Evolutionary conservation across 2,329 filamentous ascomycete genomes (phyloP).

Genomic region (Trematosphaeria pertusa): DNA sequence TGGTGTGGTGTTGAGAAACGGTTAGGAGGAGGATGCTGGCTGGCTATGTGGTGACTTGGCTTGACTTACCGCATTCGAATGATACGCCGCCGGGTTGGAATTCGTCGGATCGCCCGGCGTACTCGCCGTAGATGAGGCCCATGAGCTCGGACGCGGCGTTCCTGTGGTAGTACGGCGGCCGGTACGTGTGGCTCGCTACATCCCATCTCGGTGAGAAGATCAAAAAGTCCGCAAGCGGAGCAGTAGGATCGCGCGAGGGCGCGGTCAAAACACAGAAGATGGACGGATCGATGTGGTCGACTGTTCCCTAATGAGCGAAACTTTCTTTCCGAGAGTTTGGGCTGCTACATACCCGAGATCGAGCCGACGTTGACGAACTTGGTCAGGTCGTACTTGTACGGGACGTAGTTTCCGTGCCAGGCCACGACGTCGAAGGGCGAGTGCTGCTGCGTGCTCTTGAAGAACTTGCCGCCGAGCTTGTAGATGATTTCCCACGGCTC

Average conservation of each 20-base stretch:
- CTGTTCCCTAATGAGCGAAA: slow-evolving; percentile 36
- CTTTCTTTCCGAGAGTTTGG: too few species aligned
- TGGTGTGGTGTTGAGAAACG: not conserved
- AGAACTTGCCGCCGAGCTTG: slow-evolving; percentile 69
- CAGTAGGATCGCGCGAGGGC: slow-evolving; percentile 63
- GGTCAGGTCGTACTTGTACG: slow-evolving; percentile 82
- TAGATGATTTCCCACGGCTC: slow-evolving; percentile 55
- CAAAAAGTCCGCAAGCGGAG: slow-evolving; percentile 70
- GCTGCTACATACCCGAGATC: slow-evolving; percentile 60
- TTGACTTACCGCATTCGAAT: slow-evolving; percentile 63
- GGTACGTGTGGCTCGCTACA: slow-evolving; percentile 50
- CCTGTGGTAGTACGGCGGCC: slow-evolving; percentile 67
- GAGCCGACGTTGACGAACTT: slow-evolving; percentile 78
- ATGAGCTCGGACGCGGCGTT: slow-evolving; percentile 73
- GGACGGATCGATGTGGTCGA: slow-evolving; percentile 78
- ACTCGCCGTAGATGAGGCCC: slow-evolving; percentile 67
- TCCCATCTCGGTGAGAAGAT: slow-evolving; percentile 72
- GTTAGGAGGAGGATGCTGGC: not conserved
- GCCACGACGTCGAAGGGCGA: slow-evolving; percentile 80
- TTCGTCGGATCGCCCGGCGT: slow-evolving; percentile 57
- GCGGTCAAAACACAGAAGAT: slow-evolving; percentile 75
- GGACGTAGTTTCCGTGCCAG: slow-evolving; percentile 78
- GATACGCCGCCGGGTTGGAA: slow-evolving; percentile 68
- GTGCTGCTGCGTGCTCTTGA: slow-evolving; percentile 70
- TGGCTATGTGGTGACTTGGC: too few species aligned